Base-by-base conservation (phyloP, 2,329 filamentous ascomycete species). In the Colletotrichum salicis region DNA sequence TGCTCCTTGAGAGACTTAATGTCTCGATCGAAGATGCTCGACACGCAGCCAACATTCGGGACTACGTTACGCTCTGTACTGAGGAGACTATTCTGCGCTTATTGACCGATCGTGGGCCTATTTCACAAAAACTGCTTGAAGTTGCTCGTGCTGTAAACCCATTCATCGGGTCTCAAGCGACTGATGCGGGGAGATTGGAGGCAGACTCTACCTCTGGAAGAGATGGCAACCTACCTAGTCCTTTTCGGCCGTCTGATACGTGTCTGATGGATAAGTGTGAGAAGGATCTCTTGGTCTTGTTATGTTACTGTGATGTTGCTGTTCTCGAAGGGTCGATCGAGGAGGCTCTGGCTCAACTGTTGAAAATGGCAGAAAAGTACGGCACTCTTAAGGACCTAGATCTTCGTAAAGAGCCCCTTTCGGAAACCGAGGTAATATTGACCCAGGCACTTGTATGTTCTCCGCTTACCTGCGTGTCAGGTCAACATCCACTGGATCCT, bases 231-330 rank as follows among this genome's bases (percentile, higher is more conserved):
- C 22, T 71, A 19, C 59, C 68, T 19, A 1, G 1, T 8, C 57
- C 74, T 0, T 74, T 75, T 24, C 56, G 73, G 3, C 29, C 13
- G 33, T 67, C 71, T 5, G 71, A 75, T 13, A 8, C 62, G 1
- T 60, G 61, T 5, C 48, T 74, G 22, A 67, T 75, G 3, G 71
- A 73, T 6, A 69, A 64, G 0, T 11, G 52, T 24, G 74, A 75
- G 56, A 75, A 66, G 31, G 73, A 75, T 29, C 65, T 75, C 1
- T 57, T 74, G 7, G 71, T 75, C 22, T 57, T 75, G 19, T 45
- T 75, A 22, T 68, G 73, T 29, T 74, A 74, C 3, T 75, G 73
- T 60, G 56, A 74, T n/a, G 11, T 61, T 7, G 59, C 5, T 7
- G 65, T 66, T 15, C 56, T 71, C 8, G 63, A 59, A 13, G 27